Percentiles rank a stretch among this genome's conserved stretches.
Conservation (phyloP, 2,329 filamentous ascomycete species). For the Sarocladium oryzae region DNA sequence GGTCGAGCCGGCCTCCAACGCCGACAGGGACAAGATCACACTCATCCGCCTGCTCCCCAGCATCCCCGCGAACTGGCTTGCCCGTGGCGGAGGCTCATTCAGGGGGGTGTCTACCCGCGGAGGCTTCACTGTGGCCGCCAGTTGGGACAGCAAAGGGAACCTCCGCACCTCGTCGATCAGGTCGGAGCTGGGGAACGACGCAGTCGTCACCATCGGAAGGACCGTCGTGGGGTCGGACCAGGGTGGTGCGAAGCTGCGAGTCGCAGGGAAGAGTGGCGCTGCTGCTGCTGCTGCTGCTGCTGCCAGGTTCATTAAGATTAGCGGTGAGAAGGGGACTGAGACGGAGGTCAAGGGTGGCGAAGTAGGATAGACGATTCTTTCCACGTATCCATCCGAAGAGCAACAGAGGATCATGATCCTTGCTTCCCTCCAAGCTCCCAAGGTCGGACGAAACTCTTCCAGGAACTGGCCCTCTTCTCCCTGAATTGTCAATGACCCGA, state of each 20-base stretch:
- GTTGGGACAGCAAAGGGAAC: slow-evolving; percentile 6
- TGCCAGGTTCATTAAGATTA: slow-evolving; percentile 3
- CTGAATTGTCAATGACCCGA: too few relatives aligned
- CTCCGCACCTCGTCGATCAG: neutral
- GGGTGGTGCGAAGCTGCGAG: neutral
- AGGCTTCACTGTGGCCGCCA: slow-evolving; percentile 4
- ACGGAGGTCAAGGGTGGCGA: slow-evolving; percentile 2
- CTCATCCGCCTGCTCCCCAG: slow-evolving; percentile 7
- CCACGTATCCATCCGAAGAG: too few relatives aligned
- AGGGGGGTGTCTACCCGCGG: slow-evolving; percentile 1
- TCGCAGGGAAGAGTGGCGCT: neutral
- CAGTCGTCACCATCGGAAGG: neutral
- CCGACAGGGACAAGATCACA: neutral
- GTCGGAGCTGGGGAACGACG: slow-evolving; percentile 1
- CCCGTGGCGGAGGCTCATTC: slow-evolving; percentile 3
- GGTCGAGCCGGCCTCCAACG: neutral
- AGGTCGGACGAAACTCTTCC: too few relatives aligned
- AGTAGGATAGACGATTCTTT: too few relatives aligned
- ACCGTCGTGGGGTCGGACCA: neutral
- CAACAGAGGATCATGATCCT: too few relatives aligned
- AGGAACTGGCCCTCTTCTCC: too few relatives aligned
- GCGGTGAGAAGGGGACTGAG: slow-evolving; percentile 1
- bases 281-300: too few relatives aligned
- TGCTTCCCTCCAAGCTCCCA: too few relatives aligned
- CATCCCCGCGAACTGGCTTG: neutral